Evolutionary conservation across 495 filamentous ascomycete genomes (phyloP), one percentile per base, ranked within the genome.

Genomic region (Staphylotrichum longicolle): DNA sequence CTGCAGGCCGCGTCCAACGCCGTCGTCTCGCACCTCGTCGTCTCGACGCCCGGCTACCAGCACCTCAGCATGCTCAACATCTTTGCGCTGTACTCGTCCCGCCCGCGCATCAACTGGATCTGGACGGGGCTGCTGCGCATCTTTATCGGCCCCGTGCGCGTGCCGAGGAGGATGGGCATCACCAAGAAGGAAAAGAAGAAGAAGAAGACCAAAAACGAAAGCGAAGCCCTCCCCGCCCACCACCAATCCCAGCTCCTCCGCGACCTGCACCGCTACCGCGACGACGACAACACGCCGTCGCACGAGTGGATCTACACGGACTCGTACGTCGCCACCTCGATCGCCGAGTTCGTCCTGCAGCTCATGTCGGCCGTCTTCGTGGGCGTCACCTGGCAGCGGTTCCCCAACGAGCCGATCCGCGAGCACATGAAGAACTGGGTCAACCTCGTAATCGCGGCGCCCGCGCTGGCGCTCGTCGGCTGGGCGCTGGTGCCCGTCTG

Each of bases 331-430:
- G n/a, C 42, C 42, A 45, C 42, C 42, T 45, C 42, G 5, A 5
- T 54, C n/a, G 34, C 15, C 51, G 51, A 54, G n/a, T 7, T 54
- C 34, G 12, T 40, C 12, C 39, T 54, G 7, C 51, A 54, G 14
- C 15, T 54, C 51, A 4, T 40, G 4, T 35, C 51, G 7, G 35
- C 51, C 14, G 35, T 54, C 34, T 54, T 54, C 34, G 20, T 54
- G 32, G 51, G 51, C 20, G 35, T 54, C 27, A 54, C 51, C 35
- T 54, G 51, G 51, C 34, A 27, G 33, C 27, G 51, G 12, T 54
- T 54, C 27, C 51, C 51, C 34, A 54, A 54, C 51, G 14, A 54
- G 10, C 34, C 39, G 11, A 54, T 54, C 7, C n/a, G 39, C 7
- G n/a, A 54, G 35, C 15, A 39, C 51, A 54, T 54, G 51, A n/a